phyloP scores from a whole-genome alignment of 2,329 filamentous ascomycete species.

The Diaporthe nobilis region DNA sequence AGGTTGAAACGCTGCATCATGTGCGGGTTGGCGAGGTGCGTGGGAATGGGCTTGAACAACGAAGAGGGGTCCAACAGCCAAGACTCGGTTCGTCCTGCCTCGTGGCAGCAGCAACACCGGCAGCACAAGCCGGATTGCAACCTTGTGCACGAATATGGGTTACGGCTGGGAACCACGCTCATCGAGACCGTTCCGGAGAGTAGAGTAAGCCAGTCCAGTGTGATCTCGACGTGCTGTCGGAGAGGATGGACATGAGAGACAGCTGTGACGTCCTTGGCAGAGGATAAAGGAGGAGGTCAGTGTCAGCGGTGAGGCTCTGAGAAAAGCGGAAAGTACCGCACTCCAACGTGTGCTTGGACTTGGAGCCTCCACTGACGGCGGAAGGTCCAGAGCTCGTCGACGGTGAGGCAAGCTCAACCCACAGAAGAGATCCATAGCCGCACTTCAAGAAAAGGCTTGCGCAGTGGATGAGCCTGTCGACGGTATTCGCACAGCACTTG shows the following conservation, averaged over 20 bases:
- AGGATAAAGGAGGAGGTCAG: neutral
- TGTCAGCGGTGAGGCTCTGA: conserved; percentile 1
- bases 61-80: neutral
- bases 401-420: neutral
- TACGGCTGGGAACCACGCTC: neutral
- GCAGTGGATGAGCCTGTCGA: neutral
- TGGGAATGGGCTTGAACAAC: neutral
- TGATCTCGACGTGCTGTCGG: neutral
- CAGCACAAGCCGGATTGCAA: neutral
- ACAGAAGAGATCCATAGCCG: neutral
- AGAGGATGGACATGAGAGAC: neutral
- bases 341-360: neutral
- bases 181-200: neutral
- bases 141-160: neutral
- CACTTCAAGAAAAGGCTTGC: neutral
- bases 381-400: neutral
- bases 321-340: neutral
- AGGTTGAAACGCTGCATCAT: neutral
- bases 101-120: neutral
- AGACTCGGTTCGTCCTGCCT: conserved; percentile 15
- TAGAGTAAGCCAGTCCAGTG: neutral
- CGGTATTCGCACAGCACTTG: neutral
- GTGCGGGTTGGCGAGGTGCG: neutral
- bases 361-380: neutral
- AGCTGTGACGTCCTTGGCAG: neutral